These are phyloP conservation scores for Plasmodium billcollinsi DNA, from an alignment of 169 alveolate species.

Conservation along the genomic window DNA sequence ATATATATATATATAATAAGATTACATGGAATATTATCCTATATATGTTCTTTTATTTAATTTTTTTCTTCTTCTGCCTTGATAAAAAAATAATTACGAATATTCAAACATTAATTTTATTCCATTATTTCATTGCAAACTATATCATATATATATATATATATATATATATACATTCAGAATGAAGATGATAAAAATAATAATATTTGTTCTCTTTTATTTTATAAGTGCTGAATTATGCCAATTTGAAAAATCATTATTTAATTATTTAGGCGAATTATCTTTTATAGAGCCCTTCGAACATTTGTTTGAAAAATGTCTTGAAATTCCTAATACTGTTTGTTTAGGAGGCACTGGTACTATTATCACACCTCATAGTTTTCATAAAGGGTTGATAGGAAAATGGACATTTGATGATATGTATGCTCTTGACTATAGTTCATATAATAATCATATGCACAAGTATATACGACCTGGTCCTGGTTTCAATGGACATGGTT, in stretches of 20 bases:
- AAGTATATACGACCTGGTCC: conserved; percentile 48
- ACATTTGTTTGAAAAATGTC: conserved; percentile 46
- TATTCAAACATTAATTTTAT: too few species aligned
- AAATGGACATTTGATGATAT: conserved; percentile 70
- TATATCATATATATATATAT: too few species aligned
- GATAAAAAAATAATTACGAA: too few species aligned
- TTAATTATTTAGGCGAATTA: conserved; percentile 40
- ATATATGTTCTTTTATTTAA: too few species aligned
- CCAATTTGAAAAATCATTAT: conserved; percentile 26
- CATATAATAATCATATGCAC: conserved; percentile 65
- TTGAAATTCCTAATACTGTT: conserved; percentile 19
- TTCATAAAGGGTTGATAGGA: conserved; percentile 46
- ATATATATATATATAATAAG: too few species aligned
- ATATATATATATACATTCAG: neutral
- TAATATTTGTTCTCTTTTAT: conserved; percentile 2
- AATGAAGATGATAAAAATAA: neutral
- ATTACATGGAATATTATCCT: too few species aligned
- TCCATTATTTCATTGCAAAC: too few species aligned
- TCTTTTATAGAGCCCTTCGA: conserved; percentile 41
- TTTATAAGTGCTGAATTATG: conserved; percentile 10
- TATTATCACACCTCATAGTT: conserved; percentile 25
- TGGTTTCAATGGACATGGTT: conserved; percentile 58
- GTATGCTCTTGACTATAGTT: conserved; percentile 52
- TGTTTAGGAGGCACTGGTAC: conserved; percentile 58
- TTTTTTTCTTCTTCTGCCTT: too few species aligned